These are phyloP conservation scores for Globisporangium takayamanum DNA, from an alignment of 352 stramenopile species.

Conservation along the genomic window DNA sequence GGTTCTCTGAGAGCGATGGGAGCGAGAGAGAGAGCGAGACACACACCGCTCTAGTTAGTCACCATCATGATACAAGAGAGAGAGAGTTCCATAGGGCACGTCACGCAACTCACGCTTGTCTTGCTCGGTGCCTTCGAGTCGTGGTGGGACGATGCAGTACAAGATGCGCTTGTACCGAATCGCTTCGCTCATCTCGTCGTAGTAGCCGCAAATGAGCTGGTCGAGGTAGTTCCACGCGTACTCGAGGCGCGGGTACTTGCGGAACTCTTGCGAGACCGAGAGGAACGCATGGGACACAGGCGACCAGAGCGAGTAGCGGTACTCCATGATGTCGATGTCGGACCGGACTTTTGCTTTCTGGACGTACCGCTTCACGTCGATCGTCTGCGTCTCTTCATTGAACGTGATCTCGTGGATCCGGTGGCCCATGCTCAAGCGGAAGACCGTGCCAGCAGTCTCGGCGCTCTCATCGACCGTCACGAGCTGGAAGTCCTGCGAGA, in stretches of 20 bases:
- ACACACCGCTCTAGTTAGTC: background rate
- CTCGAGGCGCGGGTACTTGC: slow-evolving; percentile 74
- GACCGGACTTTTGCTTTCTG: slow-evolving; percentile 37
- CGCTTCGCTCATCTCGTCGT: slow-evolving; percentile 80
- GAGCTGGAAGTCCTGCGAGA: slow-evolving; percentile 86
- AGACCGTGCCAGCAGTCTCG: slow-evolving; percentile 19
- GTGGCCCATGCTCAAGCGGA: slow-evolving; percentile 73
- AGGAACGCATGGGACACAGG: slow-evolving; percentile 56
- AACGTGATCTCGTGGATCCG: slow-evolving; percentile 86
- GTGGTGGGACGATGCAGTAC: slow-evolving; percentile 63
- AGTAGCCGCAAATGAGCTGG: slow-evolving; percentile 82
- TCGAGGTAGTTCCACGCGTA: slow-evolving; percentile 86
- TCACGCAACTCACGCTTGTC: slow-evolving; percentile 17
- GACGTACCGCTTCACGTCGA: slow-evolving; percentile 82
- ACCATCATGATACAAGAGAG: background rate
- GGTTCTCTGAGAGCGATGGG: slow-evolving; percentile 23
- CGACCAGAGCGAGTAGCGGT: slow-evolving; percentile 78
- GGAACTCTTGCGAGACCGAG: slow-evolving; percentile 69
- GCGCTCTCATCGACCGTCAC: slow-evolving; percentile 49
- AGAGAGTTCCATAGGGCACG: background rate
- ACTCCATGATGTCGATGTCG: slow-evolving; percentile 26
- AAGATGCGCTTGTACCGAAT: slow-evolving; percentile 78
- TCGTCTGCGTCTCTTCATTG: slow-evolving; percentile 79
- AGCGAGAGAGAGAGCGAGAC: background rate
- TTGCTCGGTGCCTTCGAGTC: slow-evolving; percentile 22